Evolutionary conservation across 495 filamentous ascomycete species (phyloP), one percentile per base, ranked within the genome.

Genomic region (Eremomyces bilateralis): DNA sequence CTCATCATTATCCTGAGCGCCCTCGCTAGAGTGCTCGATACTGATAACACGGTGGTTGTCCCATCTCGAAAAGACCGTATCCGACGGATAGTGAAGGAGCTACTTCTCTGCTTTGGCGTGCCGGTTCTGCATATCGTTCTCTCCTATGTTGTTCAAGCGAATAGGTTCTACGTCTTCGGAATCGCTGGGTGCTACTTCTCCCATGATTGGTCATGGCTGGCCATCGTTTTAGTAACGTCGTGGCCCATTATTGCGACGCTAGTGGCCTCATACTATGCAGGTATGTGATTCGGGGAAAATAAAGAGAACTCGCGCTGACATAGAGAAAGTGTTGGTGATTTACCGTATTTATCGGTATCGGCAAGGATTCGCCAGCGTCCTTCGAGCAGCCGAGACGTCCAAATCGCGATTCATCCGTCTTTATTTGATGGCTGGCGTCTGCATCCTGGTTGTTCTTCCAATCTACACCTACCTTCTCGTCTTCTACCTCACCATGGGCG

Each of bases 161-260:
- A 58, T 19, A 71, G 88, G 12, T 97, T 88, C 54, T 61, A 67
- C 37, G 61, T 95, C 33, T 67, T 65, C 32, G 62, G 71, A 13
- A 69, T 92, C 16, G 58, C 69, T 21, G 88, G 88, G 1, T 95
- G 88, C 48, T 58, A 60, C 13, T 53, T 65, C 17, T 46, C 61
- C 29, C 67, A 71, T 27, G 73, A 78, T 48, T 51, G 61, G 22
- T 80, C 71, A 46, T 90, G 78, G 79, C 57, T 71, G 8, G 69
- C 58, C 35, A 54, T 82, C n/a, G 48, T 68, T 13, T 50, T 93
- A 27, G 62, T 69, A 33, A 61, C 64, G 38, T 59, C 78, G 0
- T 82, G 78, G 61, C 67, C 67, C 2, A 63, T 69, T 0, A 49
- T 88, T 5, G 66, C 80, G 30, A 68, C 65, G 6, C 16, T 81